Percentiles rank a stretch among this genome's conserved stretches.
phyloP scores from a whole-genome alignment of 2,329 filamentous ascomycete genomes.

The Leptographium procerum region DNA sequence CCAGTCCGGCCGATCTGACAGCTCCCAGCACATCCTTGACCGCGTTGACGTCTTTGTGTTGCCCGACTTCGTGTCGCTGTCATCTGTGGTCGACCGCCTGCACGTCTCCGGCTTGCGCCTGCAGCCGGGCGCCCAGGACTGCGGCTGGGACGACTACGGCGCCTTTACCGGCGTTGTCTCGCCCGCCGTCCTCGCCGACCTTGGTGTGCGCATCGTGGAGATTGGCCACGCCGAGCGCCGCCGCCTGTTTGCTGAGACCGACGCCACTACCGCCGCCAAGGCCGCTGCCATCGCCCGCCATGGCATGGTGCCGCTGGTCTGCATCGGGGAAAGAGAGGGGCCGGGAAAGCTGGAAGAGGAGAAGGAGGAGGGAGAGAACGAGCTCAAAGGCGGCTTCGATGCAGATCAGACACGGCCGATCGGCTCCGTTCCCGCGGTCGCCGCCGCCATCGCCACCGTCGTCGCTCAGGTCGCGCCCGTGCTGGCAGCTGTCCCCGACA shows the following conservation, averaged over 20 bases:
- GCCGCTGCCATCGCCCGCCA: conserved; percentile 56
- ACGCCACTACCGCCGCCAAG: conserved; percentile 55
- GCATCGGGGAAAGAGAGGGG: conserved; percentile 59
- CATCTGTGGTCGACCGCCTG: conserved; percentile 38
- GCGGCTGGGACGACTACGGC: conserved; percentile 56
- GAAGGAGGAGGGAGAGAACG: neutral
- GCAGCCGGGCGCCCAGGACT: conserved; percentile 65
- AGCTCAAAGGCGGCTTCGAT: too few relatives aligned
- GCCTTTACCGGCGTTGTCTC: conserved; percentile 72
- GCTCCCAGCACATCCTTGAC: conserved; percentile 24
- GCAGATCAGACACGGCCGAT: too few relatives aligned
- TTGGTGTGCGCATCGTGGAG: conserved; percentile 63
- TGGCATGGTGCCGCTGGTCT: conserved; percentile 66
- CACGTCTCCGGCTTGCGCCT: conserved; percentile 32
- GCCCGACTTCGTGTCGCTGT: conserved; percentile 62
- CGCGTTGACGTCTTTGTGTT: conserved; percentile 63
- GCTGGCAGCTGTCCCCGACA: conserved; percentile 45
- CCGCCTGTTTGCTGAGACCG: conserved; percentile 62
- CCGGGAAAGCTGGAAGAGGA: conserved; percentile 15
- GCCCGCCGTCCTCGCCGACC: conserved; percentile 51
- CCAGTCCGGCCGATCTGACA: conserved; percentile 19
- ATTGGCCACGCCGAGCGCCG: conserved; percentile 73
- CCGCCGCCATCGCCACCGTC: conserved; percentile 54
- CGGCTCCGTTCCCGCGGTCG: conserved; percentile 11
- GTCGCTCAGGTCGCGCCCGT: conserved; percentile 53